Evolutionary conservation across 1,284 basidiomycete genomes (phyloP).

Genomic region (Lignosus rhinocerotis): DNA sequence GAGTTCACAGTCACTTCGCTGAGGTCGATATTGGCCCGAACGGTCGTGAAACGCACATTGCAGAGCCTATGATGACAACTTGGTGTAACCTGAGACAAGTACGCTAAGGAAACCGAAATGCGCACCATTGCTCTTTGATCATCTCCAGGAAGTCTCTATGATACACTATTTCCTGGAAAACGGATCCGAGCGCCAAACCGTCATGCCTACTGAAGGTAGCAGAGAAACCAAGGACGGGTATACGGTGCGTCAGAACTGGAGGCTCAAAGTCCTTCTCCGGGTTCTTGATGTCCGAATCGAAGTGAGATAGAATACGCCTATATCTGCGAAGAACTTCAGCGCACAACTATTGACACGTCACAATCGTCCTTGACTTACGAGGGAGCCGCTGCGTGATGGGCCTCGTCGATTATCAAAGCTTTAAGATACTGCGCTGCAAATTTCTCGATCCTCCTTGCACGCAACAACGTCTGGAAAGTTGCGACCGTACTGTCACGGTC

Average conservation of each 20-base stretch:
- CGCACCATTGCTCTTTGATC: constrained; percentile 89
- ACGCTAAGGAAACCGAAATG: not conserved
- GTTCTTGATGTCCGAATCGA: constrained; percentile 61
- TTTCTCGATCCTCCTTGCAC: constrained; percentile 70
- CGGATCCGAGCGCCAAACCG: constrained; percentile 83
- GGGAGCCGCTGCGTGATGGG: constrained; percentile 92
- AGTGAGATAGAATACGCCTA: constrained; percentile 75
- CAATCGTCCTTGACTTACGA: constrained; percentile 55
- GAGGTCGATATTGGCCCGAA: constrained; percentile 74
- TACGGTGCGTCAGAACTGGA: constrained; percentile 43
- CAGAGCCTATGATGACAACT: constrained; percentile 65
- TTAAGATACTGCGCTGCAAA: constrained; percentile 77
- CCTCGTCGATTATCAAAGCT: constrained; percentile 90
- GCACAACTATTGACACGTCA: constrained; percentile 1
- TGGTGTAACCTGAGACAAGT: not conserved
- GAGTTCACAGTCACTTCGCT: constrained; percentile 65
- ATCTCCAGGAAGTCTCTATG: constrained; percentile 92
- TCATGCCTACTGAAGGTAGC: constrained; percentile 95
- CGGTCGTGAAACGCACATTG: constrained; percentile 80
- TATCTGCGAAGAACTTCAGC: constrained; percentile 50
- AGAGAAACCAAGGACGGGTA: constrained; percentile 93
- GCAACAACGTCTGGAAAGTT: constrained; percentile 87
- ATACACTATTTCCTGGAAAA: constrained; percentile 92
- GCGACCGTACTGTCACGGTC: constrained; percentile 74
- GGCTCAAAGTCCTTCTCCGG: constrained; percentile 45